phyloP scores from a whole-genome alignment of 129 eudicot species.

The Mikania micrantha region DNA sequence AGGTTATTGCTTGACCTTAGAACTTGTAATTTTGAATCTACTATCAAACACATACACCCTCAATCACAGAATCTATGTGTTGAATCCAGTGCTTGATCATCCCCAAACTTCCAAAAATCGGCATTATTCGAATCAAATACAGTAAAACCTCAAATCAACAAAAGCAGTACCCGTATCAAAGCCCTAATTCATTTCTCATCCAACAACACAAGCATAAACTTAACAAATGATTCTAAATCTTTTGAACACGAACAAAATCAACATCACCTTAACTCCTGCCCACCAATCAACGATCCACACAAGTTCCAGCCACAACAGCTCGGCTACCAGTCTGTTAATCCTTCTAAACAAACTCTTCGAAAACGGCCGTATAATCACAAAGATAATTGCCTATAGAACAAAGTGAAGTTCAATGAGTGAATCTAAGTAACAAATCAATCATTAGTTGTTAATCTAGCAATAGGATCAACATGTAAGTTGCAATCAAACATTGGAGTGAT shows the following conservation, averaged over 20 bases:
- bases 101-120: background rate
- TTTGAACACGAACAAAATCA: too few relatives aligned
- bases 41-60: background rate
- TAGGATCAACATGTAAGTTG: background rate
- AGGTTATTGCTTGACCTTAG: background rate
- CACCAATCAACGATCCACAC: too few relatives aligned
- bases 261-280: too few relatives aligned
- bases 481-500: background rate
- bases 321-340: too few relatives aligned
- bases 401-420: background rate
- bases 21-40: background rate
- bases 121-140: background rate
- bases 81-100: background rate
- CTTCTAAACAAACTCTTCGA: too few relatives aligned
- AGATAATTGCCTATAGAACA: too few relatives aligned
- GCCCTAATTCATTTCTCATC: background rate
- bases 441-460: background rate
- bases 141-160: background rate
- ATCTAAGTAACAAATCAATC: background rate
- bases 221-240: too few relatives aligned
- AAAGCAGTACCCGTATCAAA: background rate
- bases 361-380: too few relatives aligned
- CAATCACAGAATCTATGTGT: conserved; percentile 2
- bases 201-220: too few relatives aligned
- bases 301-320: too few relatives aligned